These are phyloP conservation scores for Erodium texanum DNA, from an alignment of 441 rosid genomes.

Conservation along the genomic window DNA sequence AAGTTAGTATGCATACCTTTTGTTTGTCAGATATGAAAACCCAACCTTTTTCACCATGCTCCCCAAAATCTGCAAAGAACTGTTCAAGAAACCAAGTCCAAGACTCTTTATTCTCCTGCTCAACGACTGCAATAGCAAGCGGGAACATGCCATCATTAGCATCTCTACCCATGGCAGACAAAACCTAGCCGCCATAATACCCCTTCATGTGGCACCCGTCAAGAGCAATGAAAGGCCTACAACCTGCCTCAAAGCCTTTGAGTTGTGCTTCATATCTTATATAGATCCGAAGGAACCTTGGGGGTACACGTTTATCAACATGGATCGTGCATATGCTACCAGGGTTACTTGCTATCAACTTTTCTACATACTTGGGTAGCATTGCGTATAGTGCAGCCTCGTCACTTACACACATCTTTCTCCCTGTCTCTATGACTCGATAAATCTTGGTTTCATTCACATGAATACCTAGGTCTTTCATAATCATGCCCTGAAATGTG, in stretches of 20 bases:
- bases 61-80: background rate
- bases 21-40: background rate
- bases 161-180: background rate
- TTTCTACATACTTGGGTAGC: too few relatives aligned
- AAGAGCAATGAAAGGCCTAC: background rate
- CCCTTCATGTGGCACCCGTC: background rate
- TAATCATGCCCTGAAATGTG: too few relatives aligned
- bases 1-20: too few relatives aligned
- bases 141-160: background rate
- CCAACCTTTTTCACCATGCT: background rate
- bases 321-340: background rate
- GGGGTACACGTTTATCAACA: background rate
- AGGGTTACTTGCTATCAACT: background rate
- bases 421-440: too few relatives aligned
- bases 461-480: too few relatives aligned
- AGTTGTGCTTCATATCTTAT: background rate
- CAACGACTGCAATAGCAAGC: background rate
- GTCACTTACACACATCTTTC: too few relatives aligned
- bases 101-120: background rate
- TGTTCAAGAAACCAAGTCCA: background rate
- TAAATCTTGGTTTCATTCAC: too few relatives aligned
- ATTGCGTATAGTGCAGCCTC: too few relatives aligned
- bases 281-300: background rate
- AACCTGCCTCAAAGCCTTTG: background rate
- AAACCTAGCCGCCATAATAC: background rate